phyloP scores from a whole-genome alignment of 352 stramenopile genomes.

The Phytophthora capsici region DNA sequence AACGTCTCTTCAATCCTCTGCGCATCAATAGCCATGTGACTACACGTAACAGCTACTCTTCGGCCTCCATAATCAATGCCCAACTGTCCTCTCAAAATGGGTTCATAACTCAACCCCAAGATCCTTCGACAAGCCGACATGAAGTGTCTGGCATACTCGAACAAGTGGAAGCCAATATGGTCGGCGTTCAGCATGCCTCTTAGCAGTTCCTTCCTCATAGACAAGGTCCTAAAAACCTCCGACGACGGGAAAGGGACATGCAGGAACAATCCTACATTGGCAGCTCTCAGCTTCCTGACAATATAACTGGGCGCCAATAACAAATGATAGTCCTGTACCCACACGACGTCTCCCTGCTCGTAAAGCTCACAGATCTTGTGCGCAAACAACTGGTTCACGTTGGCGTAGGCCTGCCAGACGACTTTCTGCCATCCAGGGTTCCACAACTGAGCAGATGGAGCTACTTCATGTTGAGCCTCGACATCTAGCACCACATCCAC shows the following conservation, averaged over 20 bases:
- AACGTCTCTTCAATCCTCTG: constrained; percentile 64
- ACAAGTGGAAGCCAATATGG: constrained; percentile 94
- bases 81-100: constrained; percentile 91
- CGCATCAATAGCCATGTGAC: constrained; percentile 89
- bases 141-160: constrained; percentile 94
- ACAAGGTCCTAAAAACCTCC: constrained; percentile 98
- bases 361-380: constrained; percentile 81
- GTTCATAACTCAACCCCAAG: constrained; percentile 93
- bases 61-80: constrained; percentile 96
- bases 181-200: constrained; percentile 91
- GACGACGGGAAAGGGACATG: constrained; percentile 98
- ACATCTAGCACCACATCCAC: constrained; percentile 68
- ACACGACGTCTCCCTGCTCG: constrained; percentile 90
- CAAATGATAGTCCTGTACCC: constrained; percentile 99
- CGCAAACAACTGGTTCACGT: constrained; percentile 95
- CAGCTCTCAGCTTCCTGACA: constrained; percentile 83
- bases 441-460: constrained; percentile 50
- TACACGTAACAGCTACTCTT: constrained; percentile 94
- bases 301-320: constrained; percentile 97
- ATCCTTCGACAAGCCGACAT: constrained; percentile 92
- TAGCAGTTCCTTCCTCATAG: constrained; percentile 91
- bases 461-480: constrained; percentile 34
- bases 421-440: constrained; percentile 72
- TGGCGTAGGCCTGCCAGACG: constrained; percentile 94
- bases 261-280: constrained; percentile 97